These are phyloP conservation scores for Phytopythium kandeliae DNA, from an alignment of 352 stramenopile genomes.

Conservation along the genomic window DNA sequence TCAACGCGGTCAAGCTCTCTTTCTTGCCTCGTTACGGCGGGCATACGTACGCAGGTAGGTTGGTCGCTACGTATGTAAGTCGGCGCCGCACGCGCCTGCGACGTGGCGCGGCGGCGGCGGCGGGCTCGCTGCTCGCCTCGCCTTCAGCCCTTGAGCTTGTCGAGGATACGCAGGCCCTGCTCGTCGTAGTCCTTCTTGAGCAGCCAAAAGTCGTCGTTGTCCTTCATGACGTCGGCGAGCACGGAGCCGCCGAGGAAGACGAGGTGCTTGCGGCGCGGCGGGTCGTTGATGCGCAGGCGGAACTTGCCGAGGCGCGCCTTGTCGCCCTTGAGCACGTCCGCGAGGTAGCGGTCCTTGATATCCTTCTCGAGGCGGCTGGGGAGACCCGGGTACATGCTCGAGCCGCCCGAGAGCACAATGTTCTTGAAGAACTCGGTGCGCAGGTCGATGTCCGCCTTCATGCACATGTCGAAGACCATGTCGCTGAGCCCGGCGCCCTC, in stretches of 20 bases:
- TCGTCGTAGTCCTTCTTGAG: constrained; percentile 94
- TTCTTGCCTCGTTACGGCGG: no score
- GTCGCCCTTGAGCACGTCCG: constrained; percentile 84
- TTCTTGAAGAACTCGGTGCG: constrained; percentile 97
- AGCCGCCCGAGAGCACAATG: constrained; percentile 93
- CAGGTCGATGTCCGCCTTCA: constrained; percentile 94
- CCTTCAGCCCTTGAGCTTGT: constrained; percentile 60
- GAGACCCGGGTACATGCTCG: constrained; percentile 95
- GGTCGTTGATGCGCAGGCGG: constrained; percentile 93
- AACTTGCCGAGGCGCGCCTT: constrained; percentile 90
- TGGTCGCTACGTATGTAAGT: no score
- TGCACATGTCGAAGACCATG: constrained; percentile 98
- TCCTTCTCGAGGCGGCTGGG: constrained; percentile 92
- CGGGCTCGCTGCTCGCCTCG: no score
- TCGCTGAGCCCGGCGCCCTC: constrained; percentile 94
- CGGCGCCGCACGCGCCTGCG: no score
- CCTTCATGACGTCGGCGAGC: constrained; percentile 93
- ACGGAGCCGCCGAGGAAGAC: constrained; percentile 94
- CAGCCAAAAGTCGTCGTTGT: constrained; percentile 94
- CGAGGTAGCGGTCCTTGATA: constrained; percentile 69
- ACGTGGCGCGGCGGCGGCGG: no score
- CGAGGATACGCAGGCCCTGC: constrained; percentile 81
- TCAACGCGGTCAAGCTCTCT: not conserved
- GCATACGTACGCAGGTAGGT: no score
- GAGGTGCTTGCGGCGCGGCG: constrained; percentile 94